Base-by-base conservation (phyloP, 495 filamentous ascomycete genomes). In the Antarctomyces pellizariae region DNA sequence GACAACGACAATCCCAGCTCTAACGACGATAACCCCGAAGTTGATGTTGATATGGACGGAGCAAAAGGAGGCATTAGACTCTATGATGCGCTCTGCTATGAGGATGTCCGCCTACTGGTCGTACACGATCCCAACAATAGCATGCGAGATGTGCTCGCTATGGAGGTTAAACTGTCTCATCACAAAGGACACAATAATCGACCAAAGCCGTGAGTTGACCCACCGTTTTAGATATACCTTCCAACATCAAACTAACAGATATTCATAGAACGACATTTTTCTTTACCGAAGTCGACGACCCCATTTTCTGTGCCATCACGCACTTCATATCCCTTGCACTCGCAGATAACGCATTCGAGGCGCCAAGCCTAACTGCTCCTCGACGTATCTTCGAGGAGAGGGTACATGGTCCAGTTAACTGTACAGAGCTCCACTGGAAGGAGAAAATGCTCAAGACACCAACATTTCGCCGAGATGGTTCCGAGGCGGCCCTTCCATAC, bases 31-130 rank as follows among this genome's bases (percentile, higher is more conserved):
- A 22, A 7, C 7, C 7, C 7, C 19, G 19, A 7, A 7, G 19
- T 11, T 22, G 11, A 30, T 18, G 10, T 30, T 24, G 24, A 24
- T 30, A 33, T 29, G 12, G 28, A 21, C 10, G 21, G 10, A 4
- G 21, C 25, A 24, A 9, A 24, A 23, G n/a, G 7, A n/a, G 27
- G 30, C 1, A 2, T 16, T 11, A 30, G 30, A 33, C 20, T 13
- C 13, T 37, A 29, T n/a, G 13, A 46, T 10, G 33, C 38, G 22
- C 38, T 44, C 26, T 44, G 32, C 27, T 44, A 47, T 25, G 30
- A 46, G 25, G 43, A 43, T 15, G 27, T 35, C 22, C 23, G 31
- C n/a, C 31, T 37, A 0, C 27, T 33, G 13, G 10, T 34, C 12
- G 26, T 37, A 12, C 17, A 26, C 13, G 28, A 24, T 18, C 35